phyloP scores from a whole-genome alignment of 140 eudicot genomes.

The Flaveria floridana region DNA sequence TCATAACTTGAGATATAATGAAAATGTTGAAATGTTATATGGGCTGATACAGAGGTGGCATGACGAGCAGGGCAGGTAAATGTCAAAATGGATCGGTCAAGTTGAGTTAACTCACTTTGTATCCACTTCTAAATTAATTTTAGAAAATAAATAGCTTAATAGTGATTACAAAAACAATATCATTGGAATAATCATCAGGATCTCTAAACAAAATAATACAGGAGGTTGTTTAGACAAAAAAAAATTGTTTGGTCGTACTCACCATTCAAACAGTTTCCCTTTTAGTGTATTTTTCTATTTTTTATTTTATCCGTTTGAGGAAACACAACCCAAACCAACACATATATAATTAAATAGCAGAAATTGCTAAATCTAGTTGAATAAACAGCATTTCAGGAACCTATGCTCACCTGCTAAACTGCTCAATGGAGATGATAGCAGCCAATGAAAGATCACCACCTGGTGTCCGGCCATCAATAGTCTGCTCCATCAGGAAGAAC shows the following conservation, averaged over 20 bases:
- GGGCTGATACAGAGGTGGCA: too few species aligned
- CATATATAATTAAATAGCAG: background rate
- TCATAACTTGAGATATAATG: too few species aligned
- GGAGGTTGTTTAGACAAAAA: background rate
- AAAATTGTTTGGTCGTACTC: background rate
- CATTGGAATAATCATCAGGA: background rate
- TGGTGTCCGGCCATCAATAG: slow-evolving; percentile 62
- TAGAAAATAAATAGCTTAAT: background rate
- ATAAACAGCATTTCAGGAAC: slow-evolving; percentile 10
- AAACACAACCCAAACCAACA: slow-evolving; percentile 11
- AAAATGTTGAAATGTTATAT: too few species aligned
- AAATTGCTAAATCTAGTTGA: background rate
- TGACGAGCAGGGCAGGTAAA: background rate
- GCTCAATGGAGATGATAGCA: slow-evolving; percentile 89
- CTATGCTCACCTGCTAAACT: slow-evolving; percentile 75
- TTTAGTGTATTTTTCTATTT: background rate
- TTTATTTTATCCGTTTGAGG: background rate
- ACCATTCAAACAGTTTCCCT: background rate
- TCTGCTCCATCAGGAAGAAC: slow-evolving; percentile 69
- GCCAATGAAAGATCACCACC: slow-evolving; percentile 76
- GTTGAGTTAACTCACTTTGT: slow-evolving; percentile 4
- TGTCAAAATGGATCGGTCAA: background rate
- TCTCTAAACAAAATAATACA: background rate
- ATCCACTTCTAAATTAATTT: background rate
- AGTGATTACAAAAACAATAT: background rate